These are phyloP conservation scores for Melampsora abietis-canadensis DNA, from an alignment of 1,284 basidiomycete species.

Conservation along the genomic window DNA sequence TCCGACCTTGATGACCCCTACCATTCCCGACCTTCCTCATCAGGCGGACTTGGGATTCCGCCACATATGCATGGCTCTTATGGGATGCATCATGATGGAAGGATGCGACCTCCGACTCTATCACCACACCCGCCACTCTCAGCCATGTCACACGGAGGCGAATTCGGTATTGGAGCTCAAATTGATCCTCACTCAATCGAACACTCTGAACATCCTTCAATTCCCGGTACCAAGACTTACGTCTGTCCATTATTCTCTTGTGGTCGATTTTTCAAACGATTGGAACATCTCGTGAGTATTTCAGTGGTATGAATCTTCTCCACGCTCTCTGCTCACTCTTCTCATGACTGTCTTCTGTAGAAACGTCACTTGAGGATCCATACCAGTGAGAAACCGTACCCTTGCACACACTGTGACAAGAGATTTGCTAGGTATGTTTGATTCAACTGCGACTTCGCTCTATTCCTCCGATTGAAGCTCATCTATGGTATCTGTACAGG, in stretches of 20 bases:
- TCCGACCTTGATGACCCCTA: slow-evolving; percentile 32
- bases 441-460: neutral
- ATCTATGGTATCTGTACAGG: slow-evolving; percentile 52
- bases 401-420: slow-evolving; percentile 69
- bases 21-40: slow-evolving; percentile 37
- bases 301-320: neutral
- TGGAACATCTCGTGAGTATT: slow-evolving; percentile 69
- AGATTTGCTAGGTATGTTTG: slow-evolving; percentile 57
- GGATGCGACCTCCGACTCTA: slow-evolving; percentile 44
- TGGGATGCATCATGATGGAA: slow-evolving; percentile 45
- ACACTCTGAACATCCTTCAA: neutral
- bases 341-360: neutral
- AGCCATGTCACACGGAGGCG: slow-evolving; percentile 13
- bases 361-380: slow-evolving; percentile 83
- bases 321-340: neutral
- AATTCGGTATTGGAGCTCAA: slow-evolving; percentile 43
- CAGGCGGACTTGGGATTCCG: slow-evolving; percentile 7
- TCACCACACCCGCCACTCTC: slow-evolving; percentile 15
- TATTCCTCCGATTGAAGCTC: neutral
- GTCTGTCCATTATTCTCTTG: slow-evolving; percentile 76
- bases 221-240: slow-evolving; percentile 61
- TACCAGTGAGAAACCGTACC: slow-evolving; percentile 77
- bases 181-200: slow-evolving; percentile 14
- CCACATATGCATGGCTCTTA: slow-evolving; percentile 5
- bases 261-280: slow-evolving; percentile 76